These are phyloP conservation scores for Fagopyrum tataricum DNA, from an alignment of 148 eudicot species.

Conservation along the genomic window DNA sequence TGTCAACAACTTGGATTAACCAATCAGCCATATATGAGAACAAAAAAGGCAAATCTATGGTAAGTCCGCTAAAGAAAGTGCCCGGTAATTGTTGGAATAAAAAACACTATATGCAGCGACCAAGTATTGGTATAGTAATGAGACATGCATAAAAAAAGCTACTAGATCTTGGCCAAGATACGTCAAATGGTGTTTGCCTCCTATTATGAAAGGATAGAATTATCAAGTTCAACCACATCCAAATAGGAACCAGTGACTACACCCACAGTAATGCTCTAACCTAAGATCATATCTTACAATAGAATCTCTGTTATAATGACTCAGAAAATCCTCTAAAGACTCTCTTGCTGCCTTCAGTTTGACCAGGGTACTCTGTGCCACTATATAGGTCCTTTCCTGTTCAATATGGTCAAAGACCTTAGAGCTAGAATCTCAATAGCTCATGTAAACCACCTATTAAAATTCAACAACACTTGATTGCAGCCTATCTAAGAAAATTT, in stretches of 20 bases:
- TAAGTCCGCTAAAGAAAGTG: background rate
- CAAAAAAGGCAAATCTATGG: background rate
- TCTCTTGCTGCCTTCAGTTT: background rate
- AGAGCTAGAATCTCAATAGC: background rate
- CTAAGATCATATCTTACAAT: background rate
- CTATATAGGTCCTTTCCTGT: background rate
- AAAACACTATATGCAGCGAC: background rate
- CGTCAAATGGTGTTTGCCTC: background rate
- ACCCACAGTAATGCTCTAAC: background rate
- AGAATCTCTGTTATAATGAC: background rate
- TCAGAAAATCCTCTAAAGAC: background rate
- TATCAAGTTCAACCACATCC: background rate
- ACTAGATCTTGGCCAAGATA: background rate
- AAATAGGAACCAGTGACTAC: background rate
- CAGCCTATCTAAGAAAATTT: background rate
- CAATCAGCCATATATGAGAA: background rate
- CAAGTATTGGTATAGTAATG: background rate
- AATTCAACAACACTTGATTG: background rate
- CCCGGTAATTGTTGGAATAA: background rate
- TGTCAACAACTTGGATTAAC: background rate
- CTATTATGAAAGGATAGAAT: background rate
- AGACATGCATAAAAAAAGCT: background rate
- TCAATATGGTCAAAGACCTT: background rate
- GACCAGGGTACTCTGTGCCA: background rate
- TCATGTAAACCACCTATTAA: background rate